phyloP scores from a whole-genome alignment of 257 asterid genomes.

The Pogostemon cablin region DNA sequence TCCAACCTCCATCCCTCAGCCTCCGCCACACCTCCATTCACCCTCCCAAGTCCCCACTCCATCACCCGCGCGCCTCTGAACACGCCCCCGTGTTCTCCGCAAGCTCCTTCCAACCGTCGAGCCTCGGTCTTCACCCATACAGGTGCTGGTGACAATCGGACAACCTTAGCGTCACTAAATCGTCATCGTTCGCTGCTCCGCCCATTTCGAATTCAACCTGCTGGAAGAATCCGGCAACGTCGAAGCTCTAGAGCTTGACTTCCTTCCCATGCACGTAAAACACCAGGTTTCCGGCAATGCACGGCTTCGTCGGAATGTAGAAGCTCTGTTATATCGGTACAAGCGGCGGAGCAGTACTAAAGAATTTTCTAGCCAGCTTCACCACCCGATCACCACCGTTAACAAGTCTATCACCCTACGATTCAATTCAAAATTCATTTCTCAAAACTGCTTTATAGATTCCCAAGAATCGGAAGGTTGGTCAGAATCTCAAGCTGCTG shows the following conservation, averaged over 20 bases:
- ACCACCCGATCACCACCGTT: constrained; percentile 50
- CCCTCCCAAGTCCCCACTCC: constrained; percentile 64
- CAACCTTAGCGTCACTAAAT: constrained; percentile 17
- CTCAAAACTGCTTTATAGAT: constrained; percentile 56
- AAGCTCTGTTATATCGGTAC: constrained; percentile 70
- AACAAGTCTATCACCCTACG: constrained; percentile 69
- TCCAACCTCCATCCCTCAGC: constrained; percentile 85
- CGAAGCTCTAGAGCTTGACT: constrained; percentile 68
- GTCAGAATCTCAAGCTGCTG: constrained; percentile 61
- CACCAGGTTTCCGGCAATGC: constrained; percentile 81
- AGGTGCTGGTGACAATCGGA: constrained; percentile 47
- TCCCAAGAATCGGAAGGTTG: constrained; percentile 54
- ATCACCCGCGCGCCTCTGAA: constrained; percentile 44
- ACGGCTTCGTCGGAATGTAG: constrained; percentile 69
- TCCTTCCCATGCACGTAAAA: constrained; percentile 70
- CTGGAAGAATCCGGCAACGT: constrained; percentile 71
- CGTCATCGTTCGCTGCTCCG: constrained; percentile 29
- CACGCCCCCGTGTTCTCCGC: constrained; percentile 33
- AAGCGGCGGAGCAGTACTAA: constrained; percentile 55
- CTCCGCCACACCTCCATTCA: constrained; percentile 63
- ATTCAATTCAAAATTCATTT: constrained; percentile 52
- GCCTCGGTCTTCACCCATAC: constrained; percentile 94
- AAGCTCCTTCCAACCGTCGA: constrained; percentile 63
- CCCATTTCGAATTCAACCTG: constrained; percentile 44
- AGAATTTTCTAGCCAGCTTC: constrained; percentile 40